Base-by-base conservation (phyloP, 225 moss, liverwort and hornwort genomes). In the Rhytidiadelphus loreus region DNA sequence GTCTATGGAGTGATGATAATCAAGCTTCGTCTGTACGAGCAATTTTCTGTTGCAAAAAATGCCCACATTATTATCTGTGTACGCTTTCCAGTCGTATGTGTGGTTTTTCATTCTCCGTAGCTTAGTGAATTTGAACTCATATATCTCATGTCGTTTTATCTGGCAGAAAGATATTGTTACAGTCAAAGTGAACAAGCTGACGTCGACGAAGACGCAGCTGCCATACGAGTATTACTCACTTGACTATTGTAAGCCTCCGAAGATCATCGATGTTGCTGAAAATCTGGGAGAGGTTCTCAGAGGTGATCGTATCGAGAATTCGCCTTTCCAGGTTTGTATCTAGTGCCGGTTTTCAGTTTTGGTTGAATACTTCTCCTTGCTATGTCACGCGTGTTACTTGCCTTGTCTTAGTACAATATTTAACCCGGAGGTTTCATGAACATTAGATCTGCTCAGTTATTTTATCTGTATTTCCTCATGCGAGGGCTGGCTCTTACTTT, bases 121-220 rank as follows among this genome's bases (percentile, higher is more conserved):
- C 25, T 21, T n/a, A 43, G 53, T 55, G n/a, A 56, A 66, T 81
- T 78, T 77, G 65, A 77, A 84, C 75, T 84, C 80, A 80, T 84
- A 24, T 60, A 29, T 35, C 12, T 29, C 59, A 44, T 71, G 21
- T 84, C 5, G 32, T 84, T 83, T 61, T 75, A 59, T 84, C 66
- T 84, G 53, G 82, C 94, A 96, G 95, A 85, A 52, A 9, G 95
- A 91, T 68, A 81, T 60, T 32, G 91, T 96, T 66, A 94, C 86
- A 84, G 98, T 98, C 65, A 98, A 98, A 95, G 98, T 98, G 48
- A 98, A 98, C 93, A 98, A 98, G 96, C 83, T 98, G 41, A 95
- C 98, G 15, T 98, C 98, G 53, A 97, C 80, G 35, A 97, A 88
- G 91, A 98, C 96, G 57, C 98, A 98, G 89, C 93, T 98, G 29